Evolutionary conservation across 2,329 filamentous ascomycete species (phyloP), one percentile per base, ranked within the genome.

Genomic region (Meredithiella fracta): DNA sequence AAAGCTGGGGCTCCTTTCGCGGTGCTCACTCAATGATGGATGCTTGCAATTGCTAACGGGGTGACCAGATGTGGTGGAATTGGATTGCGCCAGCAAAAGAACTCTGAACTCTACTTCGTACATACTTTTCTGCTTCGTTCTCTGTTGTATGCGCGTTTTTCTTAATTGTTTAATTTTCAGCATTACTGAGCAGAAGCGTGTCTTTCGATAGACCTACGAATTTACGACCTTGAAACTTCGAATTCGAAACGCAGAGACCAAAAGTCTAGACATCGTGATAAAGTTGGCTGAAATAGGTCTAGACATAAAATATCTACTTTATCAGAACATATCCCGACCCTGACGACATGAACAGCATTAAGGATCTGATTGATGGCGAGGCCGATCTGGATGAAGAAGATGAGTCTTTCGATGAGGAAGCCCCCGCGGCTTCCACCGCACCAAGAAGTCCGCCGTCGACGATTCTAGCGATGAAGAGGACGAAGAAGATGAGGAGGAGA

Each of bases 381-480:
- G 92, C 91, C 62, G 82, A 94, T 69, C 73, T 96, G 59, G 90
- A 90, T 65, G 86, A 92, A 57, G 86, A 91, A 62, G 86, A 91
- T 54, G 87, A 86, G 64, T 87, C 85, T 8, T 84, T 84, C 60
- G 84, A 88, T 63, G 87, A 90, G 61, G 85, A 87, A 60, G 85
- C 31, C 55, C 54, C 44, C 57, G 38, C n/a, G n/a, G 14, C n/a
- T 31, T 49, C 31, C 52, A 25, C 26, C 50, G 50, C 31, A 20
- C 38, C 37, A 50, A 51, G 50, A 51, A 47, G 29, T 15, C 50
- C 14, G 17, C 6, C 29, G 7, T 56, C 3, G 57, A 91, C 64
- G 89, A 95, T 68, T 94, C 87, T 0, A 94, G 86, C 63, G 89
- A 94, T 63, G 89, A 95, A 65, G 89, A 94, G 60, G 87, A 94